Evolutionary conservation across 2,329 filamentous ascomycete genomes (phyloP).

Genomic region (Fusarium austroafricanum): DNA sequence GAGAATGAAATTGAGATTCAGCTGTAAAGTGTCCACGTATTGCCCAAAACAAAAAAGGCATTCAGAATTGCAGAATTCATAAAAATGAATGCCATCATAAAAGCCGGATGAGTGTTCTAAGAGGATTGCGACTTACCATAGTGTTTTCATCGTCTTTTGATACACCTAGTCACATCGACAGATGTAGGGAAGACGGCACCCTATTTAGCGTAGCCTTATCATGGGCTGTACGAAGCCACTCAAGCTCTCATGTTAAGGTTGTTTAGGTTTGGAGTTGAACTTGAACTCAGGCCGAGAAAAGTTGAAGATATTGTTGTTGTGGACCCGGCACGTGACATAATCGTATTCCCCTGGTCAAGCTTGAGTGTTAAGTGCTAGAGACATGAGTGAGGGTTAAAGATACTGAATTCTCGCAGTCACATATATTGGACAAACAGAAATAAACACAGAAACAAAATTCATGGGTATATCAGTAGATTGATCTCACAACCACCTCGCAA

Average conservation of each 20-base stretch:
- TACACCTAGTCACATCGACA: background rate
- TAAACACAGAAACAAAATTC: background rate
- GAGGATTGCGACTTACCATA: slow-evolving; percentile 29
- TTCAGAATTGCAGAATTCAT: slow-evolving; percentile 65
- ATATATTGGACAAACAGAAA: background rate
- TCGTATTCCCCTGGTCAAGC: background rate
- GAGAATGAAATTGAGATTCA: slow-evolving; percentile 30
- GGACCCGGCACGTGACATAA: slow-evolving; percentile 34
- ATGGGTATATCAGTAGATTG: slow-evolving; percentile 44
- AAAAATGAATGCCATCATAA: slow-evolving; percentile 54
- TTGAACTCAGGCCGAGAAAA: slow-evolving; percentile 19
- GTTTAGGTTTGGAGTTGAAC: background rate
- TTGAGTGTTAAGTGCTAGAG: no score
- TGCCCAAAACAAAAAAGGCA: slow-evolving; percentile 40
- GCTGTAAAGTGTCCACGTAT: slow-evolving; percentile 51
- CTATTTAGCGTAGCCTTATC: background rate
- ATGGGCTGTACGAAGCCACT: background rate
- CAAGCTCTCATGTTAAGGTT: background rate
- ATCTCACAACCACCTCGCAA: slow-evolving; percentile 33
- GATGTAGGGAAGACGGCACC: background rate
- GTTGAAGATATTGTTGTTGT: slow-evolving; percentile 11
- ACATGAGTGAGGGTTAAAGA: background rate
- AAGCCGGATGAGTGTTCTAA: slow-evolving; percentile 2
- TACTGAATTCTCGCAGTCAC: background rate
- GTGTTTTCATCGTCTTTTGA: background rate